A percentile compares a stretch with the other conserved stretches of the same genome.
Evolutionary conservation across 345 rosid genomes (phyloP).

Genomic region (Camelina neglecta): DNA sequence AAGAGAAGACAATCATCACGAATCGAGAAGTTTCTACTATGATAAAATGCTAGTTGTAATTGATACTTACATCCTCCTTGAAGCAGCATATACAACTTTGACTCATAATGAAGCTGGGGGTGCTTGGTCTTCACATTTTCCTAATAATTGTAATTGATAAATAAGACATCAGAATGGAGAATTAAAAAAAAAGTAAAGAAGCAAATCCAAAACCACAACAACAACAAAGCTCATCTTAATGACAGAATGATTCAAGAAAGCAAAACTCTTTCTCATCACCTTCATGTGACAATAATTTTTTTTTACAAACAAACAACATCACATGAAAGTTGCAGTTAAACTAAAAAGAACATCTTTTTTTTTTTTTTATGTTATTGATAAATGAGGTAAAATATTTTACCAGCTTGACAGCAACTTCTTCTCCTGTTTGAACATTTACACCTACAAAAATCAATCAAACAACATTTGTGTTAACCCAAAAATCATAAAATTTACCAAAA

Average conservation of each 20-base stretch:
- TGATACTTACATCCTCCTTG: slow-evolving; percentile 83
- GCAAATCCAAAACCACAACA: slow-evolving; percentile 2
- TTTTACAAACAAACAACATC: slow-evolving; percentile 14
- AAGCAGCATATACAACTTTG: slow-evolving; percentile 81
- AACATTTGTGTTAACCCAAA: slow-evolving; percentile 1
- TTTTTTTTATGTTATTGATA: neutral
- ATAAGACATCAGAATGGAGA: neutral
- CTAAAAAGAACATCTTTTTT: neutral
- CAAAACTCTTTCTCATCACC: neutral
- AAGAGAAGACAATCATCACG: neutral
- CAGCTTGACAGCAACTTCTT: slow-evolving; percentile 90
- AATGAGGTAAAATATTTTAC: slow-evolving; percentile 43
- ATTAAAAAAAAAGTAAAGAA: neutral
- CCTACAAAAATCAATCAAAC: slow-evolving; percentile 46
- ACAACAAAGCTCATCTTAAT: slow-evolving; percentile 12
- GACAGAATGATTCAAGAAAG: slow-evolving; percentile 2
- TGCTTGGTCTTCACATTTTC: slow-evolving; percentile 87
- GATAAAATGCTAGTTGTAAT: slow-evolving; percentile 6
- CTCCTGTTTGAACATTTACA: slow-evolving; percentile 86
- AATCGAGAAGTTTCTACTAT: neutral
- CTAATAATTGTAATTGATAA: slow-evolving; percentile 45
- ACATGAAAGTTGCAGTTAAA: slow-evolving; percentile 30
- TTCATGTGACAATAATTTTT: slow-evolving; percentile 23
- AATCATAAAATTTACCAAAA: slow-evolving; percentile 6
- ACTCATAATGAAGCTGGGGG: slow-evolving; percentile 88